Evolutionary conservation across 495 filamentous ascomycete genomes (phyloP), one percentile per base, ranked within the genome.

Genomic region (Aspergillus funiculosus): DNA sequence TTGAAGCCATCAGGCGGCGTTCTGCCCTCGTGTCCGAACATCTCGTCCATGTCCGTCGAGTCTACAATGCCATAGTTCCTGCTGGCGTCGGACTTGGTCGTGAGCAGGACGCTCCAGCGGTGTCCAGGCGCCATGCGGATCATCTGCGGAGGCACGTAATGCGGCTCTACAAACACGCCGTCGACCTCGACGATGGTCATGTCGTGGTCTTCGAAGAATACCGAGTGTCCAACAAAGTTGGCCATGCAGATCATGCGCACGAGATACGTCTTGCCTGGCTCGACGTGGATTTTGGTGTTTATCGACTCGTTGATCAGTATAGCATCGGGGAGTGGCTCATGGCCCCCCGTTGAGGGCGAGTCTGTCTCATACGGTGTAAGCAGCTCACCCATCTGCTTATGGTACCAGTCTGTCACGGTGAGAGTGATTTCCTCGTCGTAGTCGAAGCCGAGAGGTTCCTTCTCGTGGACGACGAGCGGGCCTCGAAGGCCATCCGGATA

Each of bases 401-500:
- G 72, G 45, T 76, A 74, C 81, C 81, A 89, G 59, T 89, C 86
- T 1, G 79, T 82, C 18, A 88, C 54, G 2, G 75, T 77, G 28
- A 81, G 44, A 0, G 75, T 66, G 18, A 82, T 58, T 66, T 91
- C 85, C 31, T 86, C 79, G 43, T 87, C 83, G 50, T 80, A 87
- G 7, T 66, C 61, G 61, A 81, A 24, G 1, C 18, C 84, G 0
- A 85, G 86, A 6, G 71, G 69, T 0, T 77, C 59, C 1, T 79
- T 79, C 57, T 92, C 87, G 35, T 88, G 75, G 21, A 91, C 69
- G 37, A 92, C 80, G 25, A 94, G 59, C 1, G 86, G 66, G 2
- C 83, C 86, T 41, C 84, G 76, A 24, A 88, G 70, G 8, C 87
- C 87, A 62, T 94, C 87, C 1, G 86, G 84, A 50, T 90, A 91